phyloP scores from a whole-genome alignment of 2,329 filamentous ascomycete species.

The Tolypocladium cylindrosporum region DNA sequence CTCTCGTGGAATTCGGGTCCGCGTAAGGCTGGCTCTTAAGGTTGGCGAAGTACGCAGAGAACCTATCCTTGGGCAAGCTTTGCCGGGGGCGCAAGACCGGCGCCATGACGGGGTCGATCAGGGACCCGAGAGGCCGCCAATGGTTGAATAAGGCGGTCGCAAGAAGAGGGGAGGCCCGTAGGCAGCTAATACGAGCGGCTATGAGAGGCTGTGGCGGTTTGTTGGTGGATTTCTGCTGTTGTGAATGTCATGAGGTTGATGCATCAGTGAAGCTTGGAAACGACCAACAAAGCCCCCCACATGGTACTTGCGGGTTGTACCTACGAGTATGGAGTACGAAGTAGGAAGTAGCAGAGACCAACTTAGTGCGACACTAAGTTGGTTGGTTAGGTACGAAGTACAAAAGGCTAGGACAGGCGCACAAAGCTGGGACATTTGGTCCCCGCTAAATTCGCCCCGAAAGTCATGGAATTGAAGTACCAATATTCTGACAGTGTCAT shows the following conservation, averaged over 20 bases:
- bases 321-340: too few relatives aligned
- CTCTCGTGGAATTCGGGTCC: constrained; percentile 46
- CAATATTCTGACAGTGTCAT: too few relatives aligned
- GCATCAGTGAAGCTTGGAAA: neutral
- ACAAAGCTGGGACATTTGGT: too few relatives aligned
- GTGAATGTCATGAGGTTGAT: neutral
- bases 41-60: constrained; percentile 54
- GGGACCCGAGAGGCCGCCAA: neutral
- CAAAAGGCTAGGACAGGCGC: too few relatives aligned
- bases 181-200: neutral
- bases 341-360: too few relatives aligned
- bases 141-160: neutral
- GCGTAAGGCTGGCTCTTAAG: constrained; percentile 64
- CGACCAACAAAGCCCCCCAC: neutral
- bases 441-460: too few relatives aligned
- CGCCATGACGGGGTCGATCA: constrained; percentile 21
- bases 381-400: neutral
- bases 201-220: too few relatives aligned
- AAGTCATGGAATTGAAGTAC: too few relatives aligned
- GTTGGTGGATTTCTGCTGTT: neutral
- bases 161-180: neutral
- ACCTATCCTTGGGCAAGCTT: constrained; percentile 58
- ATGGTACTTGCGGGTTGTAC: too few relatives aligned
- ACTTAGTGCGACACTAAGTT: neutral
- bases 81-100: constrained; percentile 36